Conservation (phyloP, 768 basidiomycete genomes). For the Pleurotus ostreatus region DNA sequence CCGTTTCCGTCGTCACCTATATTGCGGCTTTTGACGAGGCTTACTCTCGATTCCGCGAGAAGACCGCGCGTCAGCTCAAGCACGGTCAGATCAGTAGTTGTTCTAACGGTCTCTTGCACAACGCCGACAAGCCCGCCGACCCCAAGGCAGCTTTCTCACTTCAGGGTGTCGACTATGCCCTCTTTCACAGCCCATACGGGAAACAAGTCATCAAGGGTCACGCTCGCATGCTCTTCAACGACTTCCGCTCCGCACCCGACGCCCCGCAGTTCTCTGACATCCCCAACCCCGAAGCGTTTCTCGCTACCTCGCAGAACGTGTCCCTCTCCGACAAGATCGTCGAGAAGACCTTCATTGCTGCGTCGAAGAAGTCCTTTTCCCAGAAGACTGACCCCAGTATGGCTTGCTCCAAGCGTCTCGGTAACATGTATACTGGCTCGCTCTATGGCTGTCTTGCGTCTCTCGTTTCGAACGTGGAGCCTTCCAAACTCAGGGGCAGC, state of each 20-base stretch:
- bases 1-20: slow-evolving; percentile 93
- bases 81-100: slow-evolving; percentile 30
- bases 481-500: slow-evolving; percentile 71
- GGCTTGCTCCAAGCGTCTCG: slow-evolving; percentile 85
- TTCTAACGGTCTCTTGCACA: slow-evolving; percentile 43
- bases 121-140: slow-evolving; percentile 39
- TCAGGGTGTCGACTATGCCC: slow-evolving; percentile 83
- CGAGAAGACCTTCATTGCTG: slow-evolving; percentile 89
- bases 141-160: slow-evolving; percentile 56
- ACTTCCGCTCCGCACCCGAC: slow-evolving; percentile 80
- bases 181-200: slow-evolving; percentile 98
- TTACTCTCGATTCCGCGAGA: slow-evolving; percentile 81
- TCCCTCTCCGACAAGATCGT: slow-evolving; percentile 91
- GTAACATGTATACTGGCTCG: slow-evolving; percentile 98
- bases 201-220: slow-evolving; percentile 98
- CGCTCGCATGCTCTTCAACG: slow-evolving; percentile 87
- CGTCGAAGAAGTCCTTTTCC: slow-evolving; percentile 72
- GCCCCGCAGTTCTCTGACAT: slow-evolving; percentile 66
- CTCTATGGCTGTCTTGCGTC: slow-evolving; percentile 93
- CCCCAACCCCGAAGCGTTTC: slow-evolving; percentile 65
- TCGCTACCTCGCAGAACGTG: slow-evolving; percentile 62
- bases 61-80: slow-evolving; percentile 66
- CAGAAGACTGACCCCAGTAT: slow-evolving; percentile 77
- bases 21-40: slow-evolving; percentile 89
- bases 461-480: slow-evolving; percentile 69